A percentile compares a stretch with the other conserved stretches of the same genome.
phyloP scores from a whole-genome alignment of 306 rosid genomes.

The Trifolium dubium region DNA sequence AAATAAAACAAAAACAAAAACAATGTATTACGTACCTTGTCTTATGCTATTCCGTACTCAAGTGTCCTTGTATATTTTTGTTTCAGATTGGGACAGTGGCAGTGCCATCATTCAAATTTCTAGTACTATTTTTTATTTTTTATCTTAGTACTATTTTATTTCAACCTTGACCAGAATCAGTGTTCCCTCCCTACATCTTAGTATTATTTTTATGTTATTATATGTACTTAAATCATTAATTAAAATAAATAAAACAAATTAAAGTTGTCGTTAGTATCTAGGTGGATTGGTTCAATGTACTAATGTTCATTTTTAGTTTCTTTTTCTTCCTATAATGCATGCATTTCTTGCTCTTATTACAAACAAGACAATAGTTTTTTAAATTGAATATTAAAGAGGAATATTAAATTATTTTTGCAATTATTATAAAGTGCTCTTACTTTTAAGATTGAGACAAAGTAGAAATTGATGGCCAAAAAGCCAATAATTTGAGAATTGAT shows the following conservation, averaged over 20 bases:
- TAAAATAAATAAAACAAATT: neutral
- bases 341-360: neutral
- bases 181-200: neutral
- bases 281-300: constrained; percentile 25
- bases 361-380: neutral
- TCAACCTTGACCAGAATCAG: constrained; percentile 32
- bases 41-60: constrained; percentile 45
- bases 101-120: neutral
- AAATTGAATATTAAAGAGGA: neutral
- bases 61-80: constrained; percentile 29
- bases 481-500: neutral
- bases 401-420: neutral
- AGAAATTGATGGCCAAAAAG: neutral
- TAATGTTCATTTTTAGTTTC: neutral
- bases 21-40: constrained; percentile 23
- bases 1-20: neutral
- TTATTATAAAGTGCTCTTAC: neutral
- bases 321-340: neutral
- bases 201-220: neutral
- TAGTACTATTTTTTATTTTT: neutral
- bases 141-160: neutral
- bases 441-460: neutral
- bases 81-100: neutral
- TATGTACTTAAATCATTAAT: neutral
- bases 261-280: constrained; percentile 12